Evolutionary conservation across 2,329 filamentous ascomycete species (phyloP), one percentile per base, ranked within the genome.

Genomic region (Trichoderma cornu-damae): DNA sequence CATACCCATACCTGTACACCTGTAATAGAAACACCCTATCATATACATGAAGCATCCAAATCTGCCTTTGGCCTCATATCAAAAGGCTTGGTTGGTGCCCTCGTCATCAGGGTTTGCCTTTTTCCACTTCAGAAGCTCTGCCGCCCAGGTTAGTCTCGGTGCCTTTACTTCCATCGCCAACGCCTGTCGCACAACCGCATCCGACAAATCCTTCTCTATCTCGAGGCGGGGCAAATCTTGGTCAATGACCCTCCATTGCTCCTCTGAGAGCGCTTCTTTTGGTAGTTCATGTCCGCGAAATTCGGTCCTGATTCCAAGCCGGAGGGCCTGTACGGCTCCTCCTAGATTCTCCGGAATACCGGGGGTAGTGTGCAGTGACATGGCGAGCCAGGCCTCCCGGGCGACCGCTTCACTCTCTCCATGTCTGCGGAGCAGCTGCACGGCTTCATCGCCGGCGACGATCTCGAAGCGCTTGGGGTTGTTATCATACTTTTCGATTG

Each of bases 391-490:
- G 6, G 55, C 55, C 28, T 58, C 55, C 2, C 55, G 24, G 2
- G 48, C 48, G 7, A 18, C 40, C 24, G 48, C 30, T 18, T 58
- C 55, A 26, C 40, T 47, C 4, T 52, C 55, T 1, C 40, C 55
- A 9, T 58, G 55, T 9, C 18, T 37, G 7, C 26, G 47, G 5
- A 58, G 55, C 6, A 58, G 38, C 6, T 18, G 32, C 6, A 58
- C 55, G 3, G 55, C 55, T 22, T 52, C 55, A 4, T 58, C 55
- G 20, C 9, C 55, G 2, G 46, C 48, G 18, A 35, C 30, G 12
- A 52, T 43, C n/a, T 58, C 55, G 7, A 52, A 58, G 34, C 55
- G 47, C 34, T 58, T 50, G 6, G 55, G 47, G 24, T 40, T 51
- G 20, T 14, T 20, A 37, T 58, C 55, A 4, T 58, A 58, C 18